Evolutionary conservation across 345 rosid genomes (phyloP).

Genomic region (Pistacia atlantica): DNA sequence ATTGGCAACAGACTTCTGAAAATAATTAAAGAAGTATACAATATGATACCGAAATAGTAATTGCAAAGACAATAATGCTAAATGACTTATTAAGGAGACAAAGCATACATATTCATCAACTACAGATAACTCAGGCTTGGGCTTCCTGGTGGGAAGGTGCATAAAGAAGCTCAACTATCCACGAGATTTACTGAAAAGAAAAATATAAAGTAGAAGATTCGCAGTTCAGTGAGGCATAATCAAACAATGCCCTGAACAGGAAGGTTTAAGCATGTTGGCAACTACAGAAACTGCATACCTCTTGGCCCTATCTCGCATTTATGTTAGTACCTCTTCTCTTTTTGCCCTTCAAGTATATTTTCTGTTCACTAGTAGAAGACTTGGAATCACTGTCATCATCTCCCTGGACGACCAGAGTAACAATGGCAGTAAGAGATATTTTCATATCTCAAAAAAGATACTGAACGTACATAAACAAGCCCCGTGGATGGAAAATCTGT

Average conservation of each 20-base stretch:
- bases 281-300: slow-evolving; percentile 41
- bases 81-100: slow-evolving; percentile 18
- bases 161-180: slow-evolving; percentile 65
- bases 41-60: not conserved
- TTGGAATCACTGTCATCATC: slow-evolving; percentile 50
- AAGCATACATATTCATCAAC: slow-evolving; percentile 37
- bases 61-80: slow-evolving; percentile 21
- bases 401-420: slow-evolving; percentile 49
- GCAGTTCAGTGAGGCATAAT: slow-evolving; percentile 7
- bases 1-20: slow-evolving; percentile 1
- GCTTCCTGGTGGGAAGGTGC: slow-evolving; percentile 41
- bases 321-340: slow-evolving; percentile 31
- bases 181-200: slow-evolving; percentile 45
- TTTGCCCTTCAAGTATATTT: slow-evolving; percentile 46
- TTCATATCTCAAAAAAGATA: slow-evolving; percentile 7
- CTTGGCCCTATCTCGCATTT: slow-evolving; percentile 44
- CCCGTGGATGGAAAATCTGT: not conserved
- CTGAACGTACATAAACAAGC: not conserved
- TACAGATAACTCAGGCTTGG: slow-evolving; percentile 36
- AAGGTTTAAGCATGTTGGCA: slow-evolving; percentile 16
- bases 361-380: slow-evolving; percentile 46
- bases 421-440: slow-evolving; percentile 19
- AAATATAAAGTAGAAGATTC: slow-evolving; percentile 6
- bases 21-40: not conserved
- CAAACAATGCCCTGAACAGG: slow-evolving; percentile 11